Base-by-base conservation (phyloP, 2,329 filamentous ascomycete genomes). In the Penicillium nordicum region DNA sequence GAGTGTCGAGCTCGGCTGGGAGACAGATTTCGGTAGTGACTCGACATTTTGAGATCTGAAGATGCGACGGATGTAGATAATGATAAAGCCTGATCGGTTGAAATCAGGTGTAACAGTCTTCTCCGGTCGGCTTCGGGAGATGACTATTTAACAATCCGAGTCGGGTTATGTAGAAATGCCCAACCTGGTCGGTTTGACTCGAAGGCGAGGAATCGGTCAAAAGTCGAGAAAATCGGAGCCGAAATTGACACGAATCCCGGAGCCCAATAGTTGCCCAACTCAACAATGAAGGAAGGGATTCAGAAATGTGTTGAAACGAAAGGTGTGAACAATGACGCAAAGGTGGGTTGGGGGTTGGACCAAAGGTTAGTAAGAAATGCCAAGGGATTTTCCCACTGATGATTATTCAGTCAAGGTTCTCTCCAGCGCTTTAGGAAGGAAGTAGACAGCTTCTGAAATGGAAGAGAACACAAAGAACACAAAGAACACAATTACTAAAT, bases 21-120 rank as follows among this genome's bases (percentile, higher is more conserved):
- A 32, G 74, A 76, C 25, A 69, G 59, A 55, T 67, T 67, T 27
- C 74, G 73, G 55, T 71, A 67, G 53, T 69, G 67, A 45, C 63
- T 62, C 38, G 68, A 63, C 55, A 69, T 63, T 69, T 72, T 74
- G n/a, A 29, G 30, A n/a, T 43, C 38, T 25, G 40, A 18, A 30
- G 42, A 47, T 41, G 30, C 21, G 49, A 21, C 8, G 49, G 27
- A 23, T 27, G 9, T 25, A 45, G 42, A 40, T 50, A 25, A 25
- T 42, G 27, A 27, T 44, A 47, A 29, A 34, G 16, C 32, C 21
- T 43, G 25, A 1, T 12, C 36, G 10, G 50, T 55, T 30, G 11
- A 3, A 29, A n/a, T 42, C 29, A 37, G n/a, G 44, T 27, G 14
- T 51, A 27, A 34, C 18, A 12, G 21, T 41, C 21, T 36, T 44